A percentile compares a stretch with the other conserved stretches of the same genome.
Conservation (phyloP, 1,139 yeast genomes). For the Diutina neorugosa region DNA sequence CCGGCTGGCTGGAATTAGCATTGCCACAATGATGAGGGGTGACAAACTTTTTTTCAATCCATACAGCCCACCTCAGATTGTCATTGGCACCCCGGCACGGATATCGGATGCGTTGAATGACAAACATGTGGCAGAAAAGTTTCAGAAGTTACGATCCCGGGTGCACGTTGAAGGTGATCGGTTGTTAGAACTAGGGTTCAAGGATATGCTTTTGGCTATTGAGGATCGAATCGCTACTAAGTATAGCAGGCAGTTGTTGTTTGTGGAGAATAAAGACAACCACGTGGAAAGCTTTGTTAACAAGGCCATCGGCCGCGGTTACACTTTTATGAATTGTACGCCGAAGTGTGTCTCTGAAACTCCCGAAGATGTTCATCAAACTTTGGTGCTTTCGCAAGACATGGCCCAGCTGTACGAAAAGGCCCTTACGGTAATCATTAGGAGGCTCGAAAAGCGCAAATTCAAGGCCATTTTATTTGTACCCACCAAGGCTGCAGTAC, state of each 20-base stretch:
- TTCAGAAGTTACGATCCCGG: conserved; percentile 45
- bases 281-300: conserved; percentile 56
- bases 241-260: conserved; percentile 47
- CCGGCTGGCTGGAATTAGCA: not conserved
- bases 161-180: conserved; percentile 89
- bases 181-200: conserved; percentile 66
- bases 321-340: conserved; percentile 65
- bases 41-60: conserved; percentile 6
- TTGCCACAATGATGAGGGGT: not conserved
- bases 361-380: conserved; percentile 67
- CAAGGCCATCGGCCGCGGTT: conserved; percentile 50
- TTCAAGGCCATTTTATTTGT: conserved; percentile 76
- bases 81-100: conserved; percentile 90
- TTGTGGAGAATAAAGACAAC: conserved; percentile 79
- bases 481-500: conserved; percentile 66
- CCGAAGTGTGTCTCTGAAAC: conserved; percentile 46
- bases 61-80: conserved; percentile 28
- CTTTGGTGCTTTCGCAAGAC: conserved; percentile 36
- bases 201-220: conserved; percentile 47
- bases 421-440: conserved; percentile 35
- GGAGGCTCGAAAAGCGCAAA: conserved; percentile 13
- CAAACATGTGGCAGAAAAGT: conserved; percentile 30
- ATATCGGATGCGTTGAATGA: conserved; percentile 47
- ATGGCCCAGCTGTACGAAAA: conserved; percentile 40
- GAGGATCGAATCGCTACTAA: conserved; percentile 16